Evolutionary conservation across 305 asterid species (phyloP), one percentile per base, ranked within the genome.

Genomic region (Fraxinus ornus): DNA sequence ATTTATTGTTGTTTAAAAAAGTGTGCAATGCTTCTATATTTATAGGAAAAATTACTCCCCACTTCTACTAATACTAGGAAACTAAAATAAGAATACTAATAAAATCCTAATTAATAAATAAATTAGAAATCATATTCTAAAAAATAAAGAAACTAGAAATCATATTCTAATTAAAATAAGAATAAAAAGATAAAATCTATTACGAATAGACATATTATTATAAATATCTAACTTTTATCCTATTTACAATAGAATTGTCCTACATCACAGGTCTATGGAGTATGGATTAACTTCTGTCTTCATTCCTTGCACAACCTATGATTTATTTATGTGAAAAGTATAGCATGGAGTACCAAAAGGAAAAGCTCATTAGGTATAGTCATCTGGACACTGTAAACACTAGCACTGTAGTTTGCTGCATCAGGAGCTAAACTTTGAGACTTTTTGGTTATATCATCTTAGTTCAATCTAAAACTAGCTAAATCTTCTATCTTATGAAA

Each of bases 401-500:
- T 9, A 17, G 17, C 78, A 60, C 78, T 9, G 24, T 60, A n/a
- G 24, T 64, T 47, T 76, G 60, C 37, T 73, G 60, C 21, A 24
- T 66, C 22, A 15, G 37, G 80, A 52, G 35, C 52, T 77, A 75
- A 33, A 24, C n/a, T 68, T 52, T 28, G 41, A 71, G 80, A 19
- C 37, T 19, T 30, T 44, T 28, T 75, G 83, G 77, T 41, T 68
- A 33, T 22, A 81, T 44, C 17, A 6, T 78, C 35, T 74, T 64
- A 52, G 73, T 76, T 79, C 28, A 21, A 75, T 33, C 76, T 55
- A 75, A 70, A 71, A 47, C 17, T 47, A 49, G 35, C 79, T 73
- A 44, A 39, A 78, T 24, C 32, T 55, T 76, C 71, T 39, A 15
- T 36, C 75, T 75, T 79, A 41, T 39, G 26, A 44, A 35, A 13